These are phyloP conservation scores for Avena eriantha DNA, from an alignment of 176 grass and related monocot genomes.

Conservation along the genomic window DNA sequence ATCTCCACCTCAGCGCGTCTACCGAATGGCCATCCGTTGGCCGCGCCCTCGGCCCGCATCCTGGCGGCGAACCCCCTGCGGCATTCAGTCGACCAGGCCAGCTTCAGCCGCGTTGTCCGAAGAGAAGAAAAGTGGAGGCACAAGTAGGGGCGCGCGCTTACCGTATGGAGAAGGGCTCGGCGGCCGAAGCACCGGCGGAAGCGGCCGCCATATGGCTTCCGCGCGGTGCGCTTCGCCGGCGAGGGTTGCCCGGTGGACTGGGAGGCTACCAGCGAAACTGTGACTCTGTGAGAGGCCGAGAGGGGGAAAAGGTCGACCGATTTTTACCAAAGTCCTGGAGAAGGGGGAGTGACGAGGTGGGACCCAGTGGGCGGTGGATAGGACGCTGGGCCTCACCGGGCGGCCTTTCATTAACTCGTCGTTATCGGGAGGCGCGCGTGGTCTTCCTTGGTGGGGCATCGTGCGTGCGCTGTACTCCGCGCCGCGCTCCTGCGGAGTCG, in stretches of 20 bases:
- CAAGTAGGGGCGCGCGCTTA: slow-evolving; percentile 19
- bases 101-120: not conserved
- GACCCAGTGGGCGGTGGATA: slow-evolving; percentile 24
- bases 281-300: no score
- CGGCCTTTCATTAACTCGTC: not conserved
- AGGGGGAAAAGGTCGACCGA: not conserved
- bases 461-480: not conserved
- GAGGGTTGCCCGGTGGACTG: not conserved
- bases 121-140: not conserved
- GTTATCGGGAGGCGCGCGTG: slow-evolving; percentile 41
- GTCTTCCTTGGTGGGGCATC: not conserved
- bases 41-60: slow-evolving; percentile 50
- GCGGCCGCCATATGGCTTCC: slow-evolving; percentile 39
- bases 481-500: no score
- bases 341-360: not conserved
- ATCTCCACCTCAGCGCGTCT: not conserved
- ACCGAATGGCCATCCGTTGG: slow-evolving; percentile 44
- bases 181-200: not conserved
- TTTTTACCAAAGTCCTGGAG: not conserved
- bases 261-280: not conserved
- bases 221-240: slow-evolving; percentile 4
- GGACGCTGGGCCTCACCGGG: slow-evolving; percentile 26
- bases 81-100: slow-evolving; percentile 27
- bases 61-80: slow-evolving; percentile 48
- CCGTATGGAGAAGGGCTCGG: slow-evolving; percentile 60